phyloP scores from a whole-genome alignment of 2,329 filamentous ascomycete genomes.

The Ophiognomonia clavigignenti-juglandacearum region DNA sequence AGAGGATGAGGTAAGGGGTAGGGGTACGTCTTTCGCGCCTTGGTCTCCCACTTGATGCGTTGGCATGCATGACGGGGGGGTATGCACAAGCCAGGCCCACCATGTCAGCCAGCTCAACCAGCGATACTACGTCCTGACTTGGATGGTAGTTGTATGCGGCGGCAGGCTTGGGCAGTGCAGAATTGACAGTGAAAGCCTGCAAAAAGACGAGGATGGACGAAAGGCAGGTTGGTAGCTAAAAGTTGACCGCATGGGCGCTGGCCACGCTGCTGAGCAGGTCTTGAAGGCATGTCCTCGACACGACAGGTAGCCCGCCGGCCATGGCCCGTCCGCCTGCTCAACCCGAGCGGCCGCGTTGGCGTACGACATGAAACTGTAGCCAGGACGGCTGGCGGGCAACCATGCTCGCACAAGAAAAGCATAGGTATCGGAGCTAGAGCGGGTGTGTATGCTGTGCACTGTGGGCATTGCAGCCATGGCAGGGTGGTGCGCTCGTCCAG shows the following conservation, averaged over 20 bases:
- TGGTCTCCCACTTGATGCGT: conserved; percentile 44
- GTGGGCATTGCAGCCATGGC: conserved; percentile 5
- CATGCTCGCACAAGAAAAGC: conserved; percentile 1
- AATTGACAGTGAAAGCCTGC: too few relatives aligned
- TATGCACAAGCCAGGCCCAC: conserved; percentile 47
- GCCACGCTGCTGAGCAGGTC: conserved; percentile 4
- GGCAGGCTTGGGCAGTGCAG: conserved; percentile 2
- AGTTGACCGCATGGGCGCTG: conserved; percentile 3
- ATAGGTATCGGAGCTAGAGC: conserved; percentile 1
- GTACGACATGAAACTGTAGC: conserved; percentile 5
- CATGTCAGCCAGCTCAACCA: conserved; percentile 40
- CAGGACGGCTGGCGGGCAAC: background rate
- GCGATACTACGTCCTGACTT: conserved; percentile 21
- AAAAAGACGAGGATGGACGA: too few relatives aligned
- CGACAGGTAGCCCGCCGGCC: conserved; percentile 8
- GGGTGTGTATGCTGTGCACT: conserved; percentile 3
- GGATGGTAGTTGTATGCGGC: conserved; percentile 18
- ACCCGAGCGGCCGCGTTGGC: conserved; percentile 9
- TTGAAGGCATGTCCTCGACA: conserved; percentile 9
- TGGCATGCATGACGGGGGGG: conserved; percentile 58
- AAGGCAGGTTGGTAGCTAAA: conserved; percentile 10
- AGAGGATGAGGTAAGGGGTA: conserved; percentile 17
- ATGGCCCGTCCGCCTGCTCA: conserved; percentile 3
- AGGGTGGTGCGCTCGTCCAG: conserved; percentile 15
- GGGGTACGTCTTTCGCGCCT: conserved; percentile 33